Base-by-base conservation (phyloP, 805 yeast genomes). In the Starmerella powellii region DNA sequence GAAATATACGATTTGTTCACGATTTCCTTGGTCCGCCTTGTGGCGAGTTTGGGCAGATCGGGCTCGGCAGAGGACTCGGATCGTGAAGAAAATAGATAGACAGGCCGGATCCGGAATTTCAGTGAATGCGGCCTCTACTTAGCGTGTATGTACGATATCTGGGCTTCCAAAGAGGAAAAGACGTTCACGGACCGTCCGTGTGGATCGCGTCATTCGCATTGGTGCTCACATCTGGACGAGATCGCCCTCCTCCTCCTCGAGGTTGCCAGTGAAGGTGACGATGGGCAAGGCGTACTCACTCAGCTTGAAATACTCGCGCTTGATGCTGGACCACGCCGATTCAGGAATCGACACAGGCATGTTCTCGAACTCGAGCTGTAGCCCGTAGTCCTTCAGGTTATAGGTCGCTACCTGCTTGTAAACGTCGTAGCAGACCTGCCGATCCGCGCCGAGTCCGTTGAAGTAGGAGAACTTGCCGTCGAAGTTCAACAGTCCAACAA, bases 401-500 rank as follows among this genome's bases (percentile, higher is more conserved):
- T 83, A 61, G 48, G 78, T 82, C 3, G 83, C 95, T 43, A 87
- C 76, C 53, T 76, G 72, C 59, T 74, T 78, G 66, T 88, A 87
- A 8, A 88, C 95, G 54, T 87, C 87, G 56, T 80, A 80, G 51
- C 80, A 73, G 12, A 80, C 67, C 52, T 75, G 71, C 52, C 86
- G 65, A 50, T 80, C 91, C 13, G 87, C 88, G 19, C 91, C 91
- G 8, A 82, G 67, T 0, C 97, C 97, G 56, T 87, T 88, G 70
- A 87, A 87, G 57, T 86, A 87, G 4, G 95, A 84, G 49, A 87
- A 86, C 1, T 76, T 71, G 8, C 96, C 97, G 27, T 74, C 72
- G 6, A 91, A 83, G 57, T 80, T 80, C 50, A 87, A 63, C 38
- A 87, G 63, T 0, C 95, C 96, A 16, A 85, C 93, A 4, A 83